Base-by-base conservation (phyloP, 495 filamentous ascomycete species). In the Xanthoparmelia taractica region DNA sequence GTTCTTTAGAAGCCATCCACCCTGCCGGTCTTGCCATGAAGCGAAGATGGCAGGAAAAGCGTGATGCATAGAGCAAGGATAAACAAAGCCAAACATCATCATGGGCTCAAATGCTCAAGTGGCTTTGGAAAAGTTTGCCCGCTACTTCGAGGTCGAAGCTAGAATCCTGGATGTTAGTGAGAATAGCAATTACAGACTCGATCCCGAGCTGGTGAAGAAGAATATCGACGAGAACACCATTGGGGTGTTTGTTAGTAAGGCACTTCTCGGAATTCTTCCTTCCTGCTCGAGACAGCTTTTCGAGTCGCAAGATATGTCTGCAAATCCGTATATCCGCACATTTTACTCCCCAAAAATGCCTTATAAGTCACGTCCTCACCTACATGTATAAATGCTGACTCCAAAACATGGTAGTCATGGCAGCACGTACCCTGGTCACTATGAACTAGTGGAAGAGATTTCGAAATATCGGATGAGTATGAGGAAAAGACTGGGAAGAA, bases 21-120 rank as follows among this genome's bases (percentile, higher is more conserved):
- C 80, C 91, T 11, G 88, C 87, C 20, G 88, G 88, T 6, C 73
- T 91, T 56, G 87, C 88, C 11, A 89, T 91, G 87, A 90, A 90
- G 77, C 78, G 87, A 8, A 78, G 85, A 8, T 90, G 88, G 88
- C 87, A 90, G 70, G 85, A 90, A 67, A 80, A 79, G 62, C 76
- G 86, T 31, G 73, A 76, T 52, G 77, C 75, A 1, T 79, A 80
- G 57, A 85, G 86, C 6, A 86, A 89, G 54, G 82, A 87, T 37
- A 81, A 0, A 73, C 71, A 12, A 81, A 78, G 40, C 87, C 87
- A 10, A 91, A 91, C 70, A 89, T 91, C 68, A 75, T 91, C 65
- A 89, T 91, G 87, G 88, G 87, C 2, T 79, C 85, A 25, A 91
- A 91, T 70, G 86, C 87, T 20, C 87, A 91, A 69, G 88, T 90